Conservation (phyloP, 441 rosid species). For the Gossypium laxum region DNA sequence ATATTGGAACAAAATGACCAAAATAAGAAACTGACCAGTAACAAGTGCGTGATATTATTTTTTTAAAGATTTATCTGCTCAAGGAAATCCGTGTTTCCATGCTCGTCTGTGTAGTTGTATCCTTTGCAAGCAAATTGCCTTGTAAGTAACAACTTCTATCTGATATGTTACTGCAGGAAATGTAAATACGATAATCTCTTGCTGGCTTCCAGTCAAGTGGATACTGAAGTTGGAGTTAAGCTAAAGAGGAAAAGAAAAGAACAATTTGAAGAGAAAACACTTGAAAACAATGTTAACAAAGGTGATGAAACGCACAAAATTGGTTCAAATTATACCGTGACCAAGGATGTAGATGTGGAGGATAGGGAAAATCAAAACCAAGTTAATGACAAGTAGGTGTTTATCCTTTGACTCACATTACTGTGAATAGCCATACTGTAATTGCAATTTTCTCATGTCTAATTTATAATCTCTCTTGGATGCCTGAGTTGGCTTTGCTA, state of each 20-base stretch:
- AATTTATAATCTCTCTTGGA: neutral
- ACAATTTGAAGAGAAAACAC: neutral
- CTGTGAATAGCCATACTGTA: neutral
- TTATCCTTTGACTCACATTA: slow-evolving; percentile 7
- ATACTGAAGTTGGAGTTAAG: slow-evolving; percentile 17
- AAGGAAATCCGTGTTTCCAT: neutral
- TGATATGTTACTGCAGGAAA: neutral
- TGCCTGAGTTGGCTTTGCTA: neutral
- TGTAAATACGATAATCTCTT: neutral
- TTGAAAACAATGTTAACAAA: no score
- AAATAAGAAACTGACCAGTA: slow-evolving; percentile 14
- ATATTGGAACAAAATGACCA: slow-evolving; percentile 13
- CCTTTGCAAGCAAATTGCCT: no score
- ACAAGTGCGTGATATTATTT: slow-evolving; percentile 19
- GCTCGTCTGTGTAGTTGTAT: no score
- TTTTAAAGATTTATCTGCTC: neutral
- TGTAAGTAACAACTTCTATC: no score
- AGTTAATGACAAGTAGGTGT: slow-evolving; percentile 23
- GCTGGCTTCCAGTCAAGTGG: slow-evolving; percentile 6
- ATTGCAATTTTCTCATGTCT: neutral
- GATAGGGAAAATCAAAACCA: slow-evolving; percentile 24
- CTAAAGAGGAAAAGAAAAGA: slow-evolving; percentile 33
- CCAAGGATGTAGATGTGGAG: slow-evolving; percentile 4
- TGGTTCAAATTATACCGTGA: slow-evolving; percentile 6
- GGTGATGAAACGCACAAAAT: slow-evolving; percentile 2